A percentile compares a stretch with the other conserved stretches of the same genome.
These are phyloP conservation scores for Phytophthora fragariae DNA, from an alignment of 352 stramenopile species.

Conservation along the genomic window DNA sequence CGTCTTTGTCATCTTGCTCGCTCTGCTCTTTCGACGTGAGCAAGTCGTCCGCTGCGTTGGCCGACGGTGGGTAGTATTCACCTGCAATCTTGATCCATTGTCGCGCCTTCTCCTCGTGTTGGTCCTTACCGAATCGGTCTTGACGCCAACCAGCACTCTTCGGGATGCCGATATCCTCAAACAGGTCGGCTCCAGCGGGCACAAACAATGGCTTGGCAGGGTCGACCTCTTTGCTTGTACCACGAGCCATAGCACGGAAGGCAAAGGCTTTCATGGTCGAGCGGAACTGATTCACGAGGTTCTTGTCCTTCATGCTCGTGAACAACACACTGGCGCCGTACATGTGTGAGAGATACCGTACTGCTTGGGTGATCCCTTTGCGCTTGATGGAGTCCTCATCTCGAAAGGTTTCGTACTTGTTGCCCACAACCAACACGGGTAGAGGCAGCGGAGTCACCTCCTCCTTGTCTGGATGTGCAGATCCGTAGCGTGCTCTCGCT, in stretches of 20 bases:
- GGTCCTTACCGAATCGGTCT: conserved; percentile 56
- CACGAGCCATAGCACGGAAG: conserved; percentile 57
- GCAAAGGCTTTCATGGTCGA: conserved; percentile 68
- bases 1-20: conserved; percentile 40
- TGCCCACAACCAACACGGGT: conserved; percentile 85
- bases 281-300: conserved; percentile 72
- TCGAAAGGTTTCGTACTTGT: conserved; percentile 92
- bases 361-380: conserved; percentile 83
- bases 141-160: conserved; percentile 59
- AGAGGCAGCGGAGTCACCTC: conserved; percentile 78
- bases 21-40: conserved; percentile 31
- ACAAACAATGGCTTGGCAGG: conserved; percentile 75
- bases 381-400: conserved; percentile 88
- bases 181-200: conserved; percentile 70
- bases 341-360: conserved; percentile 88
- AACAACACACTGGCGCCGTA: conserved; percentile 90
- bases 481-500: conserved; percentile 62
- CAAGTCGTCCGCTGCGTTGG: conserved; percentile 40
- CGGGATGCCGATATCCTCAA: conserved; percentile 79
- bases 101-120: conserved; percentile 68
- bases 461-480: conserved; percentile 73
- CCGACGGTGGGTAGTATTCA: conserved; percentile 70
- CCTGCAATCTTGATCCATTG: conserved; percentile 74
- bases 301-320: conserved; percentile 90
- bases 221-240: conserved; percentile 73